Evolutionary conservation across 805 yeast species (phyloP).

Genomic region (Vanderwaltozyma yarrowii): DNA sequence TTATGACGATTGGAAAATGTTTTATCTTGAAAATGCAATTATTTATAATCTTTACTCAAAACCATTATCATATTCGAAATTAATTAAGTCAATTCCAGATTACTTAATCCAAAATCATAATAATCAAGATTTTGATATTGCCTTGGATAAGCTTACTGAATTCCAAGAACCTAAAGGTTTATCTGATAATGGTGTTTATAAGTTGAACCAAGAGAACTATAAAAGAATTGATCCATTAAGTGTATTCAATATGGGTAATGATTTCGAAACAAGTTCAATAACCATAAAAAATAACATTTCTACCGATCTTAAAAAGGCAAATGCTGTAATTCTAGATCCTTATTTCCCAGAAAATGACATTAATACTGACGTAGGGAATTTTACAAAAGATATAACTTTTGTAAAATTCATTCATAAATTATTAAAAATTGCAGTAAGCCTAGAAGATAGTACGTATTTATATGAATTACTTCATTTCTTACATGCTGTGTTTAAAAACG

Average conservation of each 20-base stretch:
- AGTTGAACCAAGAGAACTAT: conserved; percentile 39
- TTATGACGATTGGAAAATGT: conserved; percentile 22
- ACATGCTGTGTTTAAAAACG: conserved; percentile 49
- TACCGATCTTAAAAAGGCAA: conserved; percentile 28
- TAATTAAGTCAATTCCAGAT: conserved; percentile 31
- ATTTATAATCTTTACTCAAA: conserved; percentile 41
- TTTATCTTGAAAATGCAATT: conserved; percentile 33
- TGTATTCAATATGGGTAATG: conserved; percentile 35
- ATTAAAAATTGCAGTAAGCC: conserved; percentile 42
- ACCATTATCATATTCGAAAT: conserved; percentile 45
- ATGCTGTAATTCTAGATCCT: conserved; percentile 44
- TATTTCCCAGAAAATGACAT: conserved; percentile 22
- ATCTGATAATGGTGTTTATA: conserved; percentile 57
- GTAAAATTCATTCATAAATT: conserved; percentile 49
- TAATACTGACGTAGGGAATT: conserved; percentile 37
- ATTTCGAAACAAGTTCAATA: conserved; percentile 43
- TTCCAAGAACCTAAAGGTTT: conserved; percentile 59
- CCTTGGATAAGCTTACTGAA: conserved; percentile 47
- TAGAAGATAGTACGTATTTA: conserved; percentile 43
- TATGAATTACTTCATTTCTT: conserved; percentile 56
- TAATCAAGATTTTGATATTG: conserved; percentile 35
- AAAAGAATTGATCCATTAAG: conserved; percentile 49
- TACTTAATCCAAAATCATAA: conserved; percentile 26
- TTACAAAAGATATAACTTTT: conserved; percentile 42
- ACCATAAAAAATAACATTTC: conserved; percentile 38